Base-by-base conservation (phyloP, 768 basidiomycete genomes). In the Suillus americanus region DNA sequence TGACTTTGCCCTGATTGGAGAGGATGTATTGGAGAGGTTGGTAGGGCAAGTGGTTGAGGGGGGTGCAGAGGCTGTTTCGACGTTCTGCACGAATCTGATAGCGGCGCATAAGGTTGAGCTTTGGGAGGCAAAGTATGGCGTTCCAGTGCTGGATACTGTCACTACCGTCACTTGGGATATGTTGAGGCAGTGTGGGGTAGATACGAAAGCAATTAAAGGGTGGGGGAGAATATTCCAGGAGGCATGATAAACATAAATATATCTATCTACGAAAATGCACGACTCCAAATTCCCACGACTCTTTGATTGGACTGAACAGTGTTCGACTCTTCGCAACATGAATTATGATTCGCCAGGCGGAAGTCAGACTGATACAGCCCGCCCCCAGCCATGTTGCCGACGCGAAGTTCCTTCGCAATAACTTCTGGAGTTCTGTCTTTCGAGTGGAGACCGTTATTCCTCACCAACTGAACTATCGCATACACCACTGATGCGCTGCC, bases 91-190 rank as follows among this genome's bases (percentile, higher is more conserved):
- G 2, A 54, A 54, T 35, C 20, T 54, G 33, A n/a, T 54, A 35
- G 53, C 53, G 33, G 53, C 53, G 30, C 53, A 54, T 12, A 54
- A 54, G 53, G 53, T 54, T 35, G 53, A 54, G 33, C 33, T 35
- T 35, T 54, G 53, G 53, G 53, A 54, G 53, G 30, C 53, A 54
- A 54, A 54, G 33, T 54, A 35, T 35, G 53, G 53, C 10, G 53
- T 54, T 54, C 53, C 53, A n/a, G 53, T 54, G 53, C 7, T 54
- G 12, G 53, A 54, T 54, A 54, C 53, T 33, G 53, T 54, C 12
- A 54, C 53, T n/a, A 54, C 53, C 12, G 53, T 54, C 53, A 54
- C 53, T n/a, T 54, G 53, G 53, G 53, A 54, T 54, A 54, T 54
- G 53, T 35, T 54, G 33, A 54, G 12, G 53, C 53, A 54, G 53